Conservation (phyloP, 345 rosid genomes). For the Arabis alpina region DNA sequence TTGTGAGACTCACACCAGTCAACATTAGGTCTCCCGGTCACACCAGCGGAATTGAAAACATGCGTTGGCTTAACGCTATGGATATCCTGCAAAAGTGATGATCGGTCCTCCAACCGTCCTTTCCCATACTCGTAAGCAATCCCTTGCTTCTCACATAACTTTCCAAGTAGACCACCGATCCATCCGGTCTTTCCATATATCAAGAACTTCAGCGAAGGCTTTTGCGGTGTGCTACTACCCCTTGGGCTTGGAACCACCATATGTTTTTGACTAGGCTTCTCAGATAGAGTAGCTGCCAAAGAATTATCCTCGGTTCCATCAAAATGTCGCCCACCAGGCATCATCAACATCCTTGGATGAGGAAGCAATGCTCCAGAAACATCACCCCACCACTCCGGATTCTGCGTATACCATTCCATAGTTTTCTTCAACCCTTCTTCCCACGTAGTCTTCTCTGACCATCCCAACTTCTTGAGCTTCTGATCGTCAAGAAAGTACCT, state of each 20-base stretch:
- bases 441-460: constrained; percentile 83
- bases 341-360: constrained; percentile 91
- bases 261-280: constrained; percentile 51
- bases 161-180: constrained; percentile 78
- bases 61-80: constrained; percentile 66
- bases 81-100: constrained; percentile 64
- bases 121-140: constrained; percentile 69
- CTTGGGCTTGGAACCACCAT: constrained; percentile 70
- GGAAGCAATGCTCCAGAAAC: constrained; percentile 92
- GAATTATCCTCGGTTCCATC: constrained; percentile 68
- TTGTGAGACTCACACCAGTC: constrained; percentile 86
- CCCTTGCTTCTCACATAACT: constrained; percentile 73
- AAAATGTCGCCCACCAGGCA: constrained; percentile 90
- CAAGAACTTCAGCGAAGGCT: constrained; percentile 63
- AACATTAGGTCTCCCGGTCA: constrained; percentile 80
- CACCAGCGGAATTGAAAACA: constrained; percentile 82
- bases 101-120: constrained; percentile 72
- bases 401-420: constrained; percentile 78
- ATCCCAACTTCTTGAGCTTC: constrained; percentile 77
- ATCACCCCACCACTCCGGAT: constrained; percentile 98
- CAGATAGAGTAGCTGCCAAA: constrained; percentile 41
- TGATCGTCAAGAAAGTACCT: constrained; percentile 88
- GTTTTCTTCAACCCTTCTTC: constrained; percentile 88
- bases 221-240: constrained; percentile 44
- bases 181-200: constrained; percentile 80